phyloP scores from a whole-genome alignment of 2,329 filamentous ascomycete species.

The Ascochyta clinopodiicola region DNA sequence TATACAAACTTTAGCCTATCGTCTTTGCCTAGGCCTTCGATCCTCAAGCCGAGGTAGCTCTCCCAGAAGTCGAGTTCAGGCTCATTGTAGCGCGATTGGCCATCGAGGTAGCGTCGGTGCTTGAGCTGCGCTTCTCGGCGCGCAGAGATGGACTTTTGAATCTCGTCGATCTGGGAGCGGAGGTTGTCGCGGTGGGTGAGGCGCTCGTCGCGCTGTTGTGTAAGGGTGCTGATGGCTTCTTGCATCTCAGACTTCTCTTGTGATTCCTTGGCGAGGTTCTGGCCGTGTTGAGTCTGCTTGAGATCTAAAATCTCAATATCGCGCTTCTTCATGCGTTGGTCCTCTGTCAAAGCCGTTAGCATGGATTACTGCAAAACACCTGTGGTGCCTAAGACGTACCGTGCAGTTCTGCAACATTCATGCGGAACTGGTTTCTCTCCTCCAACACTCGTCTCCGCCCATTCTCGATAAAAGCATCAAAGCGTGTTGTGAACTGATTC shows the following conservation, averaged over 20 bases:
- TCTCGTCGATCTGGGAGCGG: constrained; percentile 65
- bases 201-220: constrained; percentile 62
- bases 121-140: constrained; percentile 74
- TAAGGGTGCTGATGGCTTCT: constrained; percentile 63
- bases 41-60: constrained; percentile 82
- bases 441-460: constrained; percentile 88
- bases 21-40: constrained; percentile 84
- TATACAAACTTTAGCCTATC: constrained; percentile 92
- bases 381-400: constrained; percentile 60
- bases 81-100: constrained; percentile 85
- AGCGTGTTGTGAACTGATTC: constrained; percentile 86
- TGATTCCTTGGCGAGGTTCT: constrained; percentile 77
- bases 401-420: constrained; percentile 87
- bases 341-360: constrained; percentile 65
- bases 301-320: constrained; percentile 83
- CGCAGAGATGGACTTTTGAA: constrained; percentile 73
- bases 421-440: constrained; percentile 91
- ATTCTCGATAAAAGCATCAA: constrained; percentile 93
- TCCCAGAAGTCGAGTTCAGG: constrained; percentile 98
- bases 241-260: constrained; percentile 74
- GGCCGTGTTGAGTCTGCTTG: constrained; percentile 73
- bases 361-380: background rate
- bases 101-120: constrained; percentile 76
- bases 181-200: constrained; percentile 62
- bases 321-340: constrained; percentile 86